Evolutionary conservation across 768 basidiomycete species (phyloP), one percentile per base, ranked within the genome.

Genomic region (Pholiota microspora): DNA sequence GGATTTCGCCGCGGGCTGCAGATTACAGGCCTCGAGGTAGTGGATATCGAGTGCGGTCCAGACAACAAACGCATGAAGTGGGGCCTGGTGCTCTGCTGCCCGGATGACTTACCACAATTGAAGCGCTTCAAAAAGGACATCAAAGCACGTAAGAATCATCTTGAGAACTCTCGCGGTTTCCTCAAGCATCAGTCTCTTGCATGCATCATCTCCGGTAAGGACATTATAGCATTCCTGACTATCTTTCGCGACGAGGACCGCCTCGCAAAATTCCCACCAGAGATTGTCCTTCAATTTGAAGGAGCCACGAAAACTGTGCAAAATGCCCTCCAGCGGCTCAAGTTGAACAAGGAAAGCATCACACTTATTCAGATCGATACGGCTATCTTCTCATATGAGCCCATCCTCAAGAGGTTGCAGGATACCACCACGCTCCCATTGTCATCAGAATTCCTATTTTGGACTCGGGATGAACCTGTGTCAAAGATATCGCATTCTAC

Each of bases 381-480:
- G 0, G 82, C 83, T 0, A 65, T 86, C 5, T 88, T 86, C 60
- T 70, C 86, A 0, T 88, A 79, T 53, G 79, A 85, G 59, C 84
- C 85, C 2, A 73, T 88, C 23, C 72, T 89, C n/a, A 76, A 67
- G 40, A 79, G 76, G 1, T 70, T 89, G 23, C 78, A 88, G 64
- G 61, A 71, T 13, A 76, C 72, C 53, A 72, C 61, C 5, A 54
- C 53, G 0, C 61, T 87, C 4, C 79, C 84, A 0, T 69, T 88
- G 2, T 66, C 73, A 0, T 62, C 69, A 2, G 84, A 86, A 54
- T 63, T 88, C 10, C 58, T 87, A 0, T 71, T 79, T 28, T 87
- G 86, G 84, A 71, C 74, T 9, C 50, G 68, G 4, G 71, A 64
- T 7, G 35, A 49, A 21, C 13, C 24, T 1, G 45, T 61, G 12